Evolutionary conservation across 805 yeast genomes (phyloP).

Genomic region (Saturnispora silvae): DNA sequence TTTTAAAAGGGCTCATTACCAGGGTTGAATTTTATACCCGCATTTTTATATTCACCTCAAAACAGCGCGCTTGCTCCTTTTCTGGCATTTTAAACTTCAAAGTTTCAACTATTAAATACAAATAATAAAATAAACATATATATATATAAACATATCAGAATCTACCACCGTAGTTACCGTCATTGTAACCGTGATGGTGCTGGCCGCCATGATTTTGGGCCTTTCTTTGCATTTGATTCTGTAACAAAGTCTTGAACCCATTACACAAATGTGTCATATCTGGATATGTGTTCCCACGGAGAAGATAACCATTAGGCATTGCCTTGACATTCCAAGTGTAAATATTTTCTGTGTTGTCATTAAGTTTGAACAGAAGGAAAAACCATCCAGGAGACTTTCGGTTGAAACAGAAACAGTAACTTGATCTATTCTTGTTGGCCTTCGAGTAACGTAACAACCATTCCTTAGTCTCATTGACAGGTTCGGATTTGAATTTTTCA

Average conservation of each 20-base stretch:
- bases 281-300: constrained; percentile 77
- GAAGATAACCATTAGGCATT: constrained; percentile 75
- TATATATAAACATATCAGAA: neutral
- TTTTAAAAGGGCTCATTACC: neutral
- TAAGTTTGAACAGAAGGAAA: constrained; percentile 74
- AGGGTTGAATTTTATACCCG: too few species aligned
- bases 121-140: constrained; percentile 2
- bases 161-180: constrained; percentile 8
- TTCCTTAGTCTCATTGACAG: constrained; percentile 66
- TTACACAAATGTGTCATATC: constrained; percentile 81
- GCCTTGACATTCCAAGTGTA: constrained; percentile 86
- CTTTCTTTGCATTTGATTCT: constrained; percentile 20
- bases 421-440: constrained; percentile 84
- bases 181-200: neutral
- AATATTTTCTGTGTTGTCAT: constrained; percentile 47
- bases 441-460: constrained; percentile 84
- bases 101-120: constrained; percentile 1
- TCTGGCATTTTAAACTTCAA: too few species aligned
- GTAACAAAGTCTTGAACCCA: constrained; percentile 66
- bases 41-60: too few species aligned
- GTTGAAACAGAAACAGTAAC: constrained; percentile 84
- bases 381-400: constrained; percentile 93
- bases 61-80: too few species aligned
- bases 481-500: constrained; percentile 82
- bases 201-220: constrained; percentile 11